Evolutionary conservation across 495 filamentous ascomycete genomes (phyloP), one percentile per base, ranked within the genome.

Genomic region (Podospora fimiseda): DNA sequence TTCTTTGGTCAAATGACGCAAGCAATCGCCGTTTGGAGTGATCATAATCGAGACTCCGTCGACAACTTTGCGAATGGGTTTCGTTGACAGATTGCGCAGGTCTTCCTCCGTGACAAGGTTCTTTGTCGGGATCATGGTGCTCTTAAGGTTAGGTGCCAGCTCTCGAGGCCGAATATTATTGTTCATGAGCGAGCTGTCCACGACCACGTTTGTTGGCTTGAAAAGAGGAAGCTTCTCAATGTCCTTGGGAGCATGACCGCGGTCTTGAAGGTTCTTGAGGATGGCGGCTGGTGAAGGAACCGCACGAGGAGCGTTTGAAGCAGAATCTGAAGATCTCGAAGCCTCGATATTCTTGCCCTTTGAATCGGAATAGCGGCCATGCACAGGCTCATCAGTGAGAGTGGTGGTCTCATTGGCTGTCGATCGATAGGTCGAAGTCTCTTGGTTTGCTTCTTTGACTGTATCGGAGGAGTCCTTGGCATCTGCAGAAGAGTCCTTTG

Each of bases 21-120:
- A 74, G 49, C 87, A 85, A 50, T 84, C 81, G 3, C 90, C 89
- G 51, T 86, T 83, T 2, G 90, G 88, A 1, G 87, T 90, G 47
- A 93, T 82, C 43, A 93, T 70, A 48, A 82, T 79, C 21, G 78
- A 74, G 24, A 73, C 70, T 18, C 70, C 70, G 23, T 75, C 74
- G 15, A 72, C 60, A 1, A 68, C 55, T 58, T 81, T 81, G 43
- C 72, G 75, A 27, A 81, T 72, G 1, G 74, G 67, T 42, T 70
- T 78, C 3, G 74, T 68, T 5, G 70, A 68, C 16, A 81, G 68
- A 9, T 66, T 57, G 1, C 70, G 67, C 42, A 75, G 70, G 43
- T 80, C 78, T 36, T 78, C 75, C 23, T 76, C 72, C 0, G 75
- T 76, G 40, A 80, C 73, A 33, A 76, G 71, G 6, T 73, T 60